These are phyloP conservation scores for Dioscorea zingiberensis DNA, from an alignment of 106 monocot species.

Conservation along the genomic window DNA sequence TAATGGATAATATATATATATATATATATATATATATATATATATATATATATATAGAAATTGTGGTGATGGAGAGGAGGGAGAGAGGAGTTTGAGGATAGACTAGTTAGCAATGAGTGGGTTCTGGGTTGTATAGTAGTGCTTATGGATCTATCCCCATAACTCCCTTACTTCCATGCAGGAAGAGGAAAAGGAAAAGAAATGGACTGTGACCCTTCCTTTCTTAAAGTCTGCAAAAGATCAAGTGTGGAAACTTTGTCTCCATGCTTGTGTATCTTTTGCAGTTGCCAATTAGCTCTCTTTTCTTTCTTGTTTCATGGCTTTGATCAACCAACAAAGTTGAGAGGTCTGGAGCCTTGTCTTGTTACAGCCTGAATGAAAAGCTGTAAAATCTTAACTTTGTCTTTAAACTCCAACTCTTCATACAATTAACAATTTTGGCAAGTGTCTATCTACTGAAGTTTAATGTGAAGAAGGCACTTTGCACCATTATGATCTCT, in stretches of 20 bases:
- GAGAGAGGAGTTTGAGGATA: too few species aligned
- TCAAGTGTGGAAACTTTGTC: conserved; percentile 51
- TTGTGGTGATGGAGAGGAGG: too few species aligned
- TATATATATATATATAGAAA: too few species aligned
- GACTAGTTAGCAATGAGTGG: conserved; percentile 9
- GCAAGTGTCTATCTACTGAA: too few species aligned
- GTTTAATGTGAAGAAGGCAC: too few species aligned
- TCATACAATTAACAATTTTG: too few species aligned
- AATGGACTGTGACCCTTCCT: conserved; percentile 20
- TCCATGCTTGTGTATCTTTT: conserved; percentile 31
- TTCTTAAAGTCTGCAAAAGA: conserved; percentile 39
- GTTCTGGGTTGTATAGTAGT: conserved; percentile 7
- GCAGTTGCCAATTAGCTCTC: conserved; percentile 16
- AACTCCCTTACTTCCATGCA: conserved; percentile 58
- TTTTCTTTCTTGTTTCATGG: conserved; percentile 12
- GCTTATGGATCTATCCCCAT: conserved; percentile 38
- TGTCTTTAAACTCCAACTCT: too few species aligned
- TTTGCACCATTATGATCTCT: too few species aligned
- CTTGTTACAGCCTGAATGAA: not conserved
- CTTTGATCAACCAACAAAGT: not conserved
- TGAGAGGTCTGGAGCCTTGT: too few species aligned
- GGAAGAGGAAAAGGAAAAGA: conserved; percentile 8
- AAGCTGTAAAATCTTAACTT: too few species aligned
- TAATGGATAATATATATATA: too few species aligned
- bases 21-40: too few species aligned